Evolutionary conservation across 108 stramenopile genomes (phyloP), one percentile per base, ranked within the genome.

Genomic region (Ochromonas danica): DNA sequence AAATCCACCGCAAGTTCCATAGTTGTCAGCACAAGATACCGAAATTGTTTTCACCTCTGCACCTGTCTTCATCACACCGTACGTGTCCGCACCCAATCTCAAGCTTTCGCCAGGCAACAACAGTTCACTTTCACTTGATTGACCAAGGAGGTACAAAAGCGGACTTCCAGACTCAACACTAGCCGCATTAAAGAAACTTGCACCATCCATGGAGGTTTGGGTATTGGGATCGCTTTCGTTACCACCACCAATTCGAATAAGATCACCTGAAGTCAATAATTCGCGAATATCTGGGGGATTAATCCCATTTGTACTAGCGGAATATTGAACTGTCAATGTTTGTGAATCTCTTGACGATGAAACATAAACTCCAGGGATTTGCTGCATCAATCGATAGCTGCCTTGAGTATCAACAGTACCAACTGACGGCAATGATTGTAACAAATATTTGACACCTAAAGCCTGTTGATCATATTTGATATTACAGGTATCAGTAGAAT

Each of bases 261-360:
- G 74, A 39, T 91, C 87, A 17, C 91, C 91, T 27, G 88, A 86
- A 1, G 86, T 82, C 17, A 93, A 43, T 78, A 82, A 81, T 35
- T 91, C 78, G 57, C 88, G 80, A 10, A 93, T 39, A 39, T 86
- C 82, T 30, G 78, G 38, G 25, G 84, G 42, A 0, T 71, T 77
- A 42, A 67, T 31, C 36, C 35, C 45, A 0, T 22, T 75, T 6
- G 27, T 60, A 31, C 10, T 41, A 27, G 6, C 36, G 33, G 36
- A 17, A 36, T 75, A 75, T 60, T 36, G 14, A 27, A 75, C 40
- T 45, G 6, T 14, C 40, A 75, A 6, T 33, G 41, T 14, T 6
- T 75, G 6, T 6, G 31, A 28, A 82, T 90, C 90, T 6, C 90
- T 80, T 6, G 27, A 31, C 17, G 88, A 88, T 22, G 78, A 85